Evolutionary conservation across 257 asterid genomes (phyloP).

Genomic region (Craterostigma plantagineum): DNA sequence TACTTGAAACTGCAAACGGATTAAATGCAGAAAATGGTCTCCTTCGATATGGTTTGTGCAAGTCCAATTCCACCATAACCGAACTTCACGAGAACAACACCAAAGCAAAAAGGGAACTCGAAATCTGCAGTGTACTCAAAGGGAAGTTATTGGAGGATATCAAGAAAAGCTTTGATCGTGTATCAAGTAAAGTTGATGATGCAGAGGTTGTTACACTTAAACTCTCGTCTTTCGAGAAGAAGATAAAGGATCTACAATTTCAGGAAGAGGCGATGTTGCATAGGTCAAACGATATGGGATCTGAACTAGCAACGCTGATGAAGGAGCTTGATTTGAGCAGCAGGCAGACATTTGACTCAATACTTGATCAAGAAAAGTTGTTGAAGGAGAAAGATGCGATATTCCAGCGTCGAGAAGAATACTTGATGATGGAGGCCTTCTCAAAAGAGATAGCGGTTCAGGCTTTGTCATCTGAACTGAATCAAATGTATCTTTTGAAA

Average conservation of each 20-base stretch:
- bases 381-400: constrained; percentile 44
- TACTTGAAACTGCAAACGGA: constrained; percentile 69
- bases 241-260: constrained; percentile 44
- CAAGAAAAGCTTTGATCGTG: constrained; percentile 41
- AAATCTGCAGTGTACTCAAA: constrained; percentile 56
- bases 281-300: constrained; percentile 61
- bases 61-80: constrained; percentile 47
- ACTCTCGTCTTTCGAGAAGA: constrained; percentile 50
- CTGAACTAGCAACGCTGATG: constrained; percentile 48
- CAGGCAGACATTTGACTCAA: constrained; percentile 24
- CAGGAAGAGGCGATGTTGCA: constrained; percentile 79
- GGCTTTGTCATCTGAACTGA: constrained; percentile 38
- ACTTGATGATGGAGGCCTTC: constrained; percentile 22
- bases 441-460: constrained; percentile 49
- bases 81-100: constrained; percentile 64
- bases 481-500: constrained; percentile 23
- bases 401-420: constrained; percentile 35
- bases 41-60: constrained; percentile 59
- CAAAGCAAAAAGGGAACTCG: constrained; percentile 60
- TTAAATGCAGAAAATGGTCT: constrained; percentile 80
- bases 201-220: constrained; percentile 44
- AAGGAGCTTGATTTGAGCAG: constrained; percentile 61
- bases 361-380: constrained; percentile 44
- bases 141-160: constrained; percentile 75
- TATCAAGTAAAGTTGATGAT: constrained; percentile 64